These are phyloP conservation scores for Apiospora saccharicola DNA, from an alignment of 2,329 filamentous ascomycete species.

Conservation along the genomic window DNA sequence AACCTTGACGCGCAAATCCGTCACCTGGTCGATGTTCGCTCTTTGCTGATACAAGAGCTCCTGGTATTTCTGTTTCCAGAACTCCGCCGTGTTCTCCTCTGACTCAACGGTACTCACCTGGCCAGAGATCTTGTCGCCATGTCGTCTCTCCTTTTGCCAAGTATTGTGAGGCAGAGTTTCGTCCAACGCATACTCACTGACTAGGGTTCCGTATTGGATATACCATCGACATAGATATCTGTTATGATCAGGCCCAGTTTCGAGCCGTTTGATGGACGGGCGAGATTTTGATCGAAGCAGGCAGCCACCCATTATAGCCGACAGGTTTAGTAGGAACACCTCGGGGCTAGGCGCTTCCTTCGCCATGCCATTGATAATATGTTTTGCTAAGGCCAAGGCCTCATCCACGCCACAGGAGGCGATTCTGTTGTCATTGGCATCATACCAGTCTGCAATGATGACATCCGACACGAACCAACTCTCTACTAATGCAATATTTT, in stretches of 20 bases:
- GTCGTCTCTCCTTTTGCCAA: slow-evolving; percentile 46
- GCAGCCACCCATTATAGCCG: slow-evolving; percentile 62
- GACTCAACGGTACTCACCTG: slow-evolving; percentile 33
- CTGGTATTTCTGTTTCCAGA: slow-evolving; percentile 62
- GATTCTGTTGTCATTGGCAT: slow-evolving; percentile 52
- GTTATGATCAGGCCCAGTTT: slow-evolving; percentile 50
- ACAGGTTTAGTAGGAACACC: slow-evolving; percentile 65
- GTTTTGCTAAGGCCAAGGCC: slow-evolving; percentile 59
- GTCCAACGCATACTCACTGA: slow-evolving; percentile 60
- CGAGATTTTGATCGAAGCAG: slow-evolving; percentile 55
- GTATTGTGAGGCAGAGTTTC: slow-evolving; percentile 53
- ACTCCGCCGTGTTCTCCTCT: slow-evolving; percentile 42
- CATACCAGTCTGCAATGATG: slow-evolving; percentile 59
- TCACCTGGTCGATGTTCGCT: slow-evolving; percentile 62
- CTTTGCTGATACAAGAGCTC: slow-evolving; percentile 67
- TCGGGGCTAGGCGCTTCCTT: slow-evolving; percentile 59
- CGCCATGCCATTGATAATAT: slow-evolving; percentile 61
- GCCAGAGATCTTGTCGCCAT: slow-evolving; percentile 27
- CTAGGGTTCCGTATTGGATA: slow-evolving; percentile 60
- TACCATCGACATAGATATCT: slow-evolving; percentile 63
- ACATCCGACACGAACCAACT: slow-evolving; percentile 60
- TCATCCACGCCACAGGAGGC: slow-evolving; percentile 58
- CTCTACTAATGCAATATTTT: slow-evolving; percentile 65
- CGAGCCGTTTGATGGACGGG: slow-evolving; percentile 52
- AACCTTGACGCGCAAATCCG: slow-evolving; percentile 52